Percentiles rank a stretch among this genome's conserved stretches.
Conservation (phyloP, 306 rosid species). For the Dryas octopetala region DNA sequence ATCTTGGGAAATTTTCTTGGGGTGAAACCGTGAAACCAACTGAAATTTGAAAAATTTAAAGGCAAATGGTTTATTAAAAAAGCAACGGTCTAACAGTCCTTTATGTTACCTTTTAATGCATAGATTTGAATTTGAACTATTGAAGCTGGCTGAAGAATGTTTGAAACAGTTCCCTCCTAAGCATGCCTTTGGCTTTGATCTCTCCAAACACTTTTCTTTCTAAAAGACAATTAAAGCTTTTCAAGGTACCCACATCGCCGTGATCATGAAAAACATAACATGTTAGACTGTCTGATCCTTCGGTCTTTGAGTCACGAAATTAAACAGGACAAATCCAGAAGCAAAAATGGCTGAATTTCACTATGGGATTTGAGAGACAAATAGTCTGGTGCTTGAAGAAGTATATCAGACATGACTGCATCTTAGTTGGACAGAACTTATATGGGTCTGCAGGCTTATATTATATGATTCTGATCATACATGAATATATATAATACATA, state of each 20-base stretch:
- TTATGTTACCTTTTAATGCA: conserved; percentile 34
- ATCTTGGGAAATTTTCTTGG: conserved; percentile 21
- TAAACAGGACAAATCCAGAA: conserved; percentile 26
- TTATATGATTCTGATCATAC: conserved; percentile 16
- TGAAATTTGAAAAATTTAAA: not conserved
- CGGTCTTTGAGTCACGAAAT: conserved; percentile 3
- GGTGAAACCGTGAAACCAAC: not conserved
- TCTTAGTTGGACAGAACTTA: conserved; percentile 26
- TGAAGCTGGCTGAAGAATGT: conserved; percentile 29
- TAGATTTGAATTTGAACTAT: conserved; percentile 53
- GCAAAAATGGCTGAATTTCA: conserved; percentile 34
- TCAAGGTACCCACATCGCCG: conserved; percentile 9
- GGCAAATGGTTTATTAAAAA: conserved; percentile 7
- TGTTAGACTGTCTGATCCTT: conserved; percentile 8
- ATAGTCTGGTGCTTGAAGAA: conserved; percentile 7
- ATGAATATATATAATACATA: too few species aligned
- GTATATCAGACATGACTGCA: conserved; percentile 26
- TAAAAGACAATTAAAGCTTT: conserved; percentile 30
- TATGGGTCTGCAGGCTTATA: conserved; percentile 11
- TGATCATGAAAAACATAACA: conserved; percentile 21
- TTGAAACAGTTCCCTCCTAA: conserved; percentile 69
- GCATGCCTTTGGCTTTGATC: conserved; percentile 30
- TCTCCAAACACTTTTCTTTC: conserved; percentile 18
- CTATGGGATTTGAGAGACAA: conserved; percentile 19
- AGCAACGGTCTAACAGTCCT: conserved; percentile 41